Evolutionary conservation across 768 basidiomycete species (phyloP).

Genomic region (Termitomyces sp.): DNA sequence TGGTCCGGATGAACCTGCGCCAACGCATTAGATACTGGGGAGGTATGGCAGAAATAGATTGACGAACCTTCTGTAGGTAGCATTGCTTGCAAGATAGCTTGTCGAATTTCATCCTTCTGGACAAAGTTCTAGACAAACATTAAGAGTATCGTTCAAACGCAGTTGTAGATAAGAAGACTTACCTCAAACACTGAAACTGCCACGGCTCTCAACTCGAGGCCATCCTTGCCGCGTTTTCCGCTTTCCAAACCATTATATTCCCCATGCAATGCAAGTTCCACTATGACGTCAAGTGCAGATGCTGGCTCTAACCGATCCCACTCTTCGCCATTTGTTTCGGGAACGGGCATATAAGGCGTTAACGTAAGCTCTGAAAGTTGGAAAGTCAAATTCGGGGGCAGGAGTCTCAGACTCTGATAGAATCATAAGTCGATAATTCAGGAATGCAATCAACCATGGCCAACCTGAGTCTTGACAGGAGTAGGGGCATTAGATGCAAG

Average conservation of each 20-base stretch:
- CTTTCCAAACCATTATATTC: slow-evolving; percentile 76
- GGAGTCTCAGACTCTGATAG: slow-evolving; percentile 39
- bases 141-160: neutral
- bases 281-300: slow-evolving; percentile 77
- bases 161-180: neutral
- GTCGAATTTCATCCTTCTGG: slow-evolving; percentile 64
- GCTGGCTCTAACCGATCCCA: slow-evolving; percentile 85
- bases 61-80: slow-evolving; percentile 45
- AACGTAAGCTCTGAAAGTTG: slow-evolving; percentile 65
- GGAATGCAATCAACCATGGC: slow-evolving; percentile 1
- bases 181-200: slow-evolving; percentile 87
- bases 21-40: neutral
- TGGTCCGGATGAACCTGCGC: slow-evolving; percentile 27
- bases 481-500: slow-evolving; percentile 95
- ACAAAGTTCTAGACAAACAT: slow-evolving; percentile 59
- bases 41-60: neutral
- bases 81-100: slow-evolving; percentile 72
- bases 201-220: slow-evolving; percentile 69
- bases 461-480: slow-evolving; percentile 79
- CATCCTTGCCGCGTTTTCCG: slow-evolving; percentile 57
- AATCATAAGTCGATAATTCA: slow-evolving; percentile 7
- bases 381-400: slow-evolving; percentile 47
- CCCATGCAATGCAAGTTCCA: slow-evolving; percentile 81
- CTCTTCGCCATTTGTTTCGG: slow-evolving; percentile 86
- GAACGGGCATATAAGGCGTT: slow-evolving; percentile 72